phyloP scores from a whole-genome alignment of 306 rosid species.

The Vigna angularis region DNA sequence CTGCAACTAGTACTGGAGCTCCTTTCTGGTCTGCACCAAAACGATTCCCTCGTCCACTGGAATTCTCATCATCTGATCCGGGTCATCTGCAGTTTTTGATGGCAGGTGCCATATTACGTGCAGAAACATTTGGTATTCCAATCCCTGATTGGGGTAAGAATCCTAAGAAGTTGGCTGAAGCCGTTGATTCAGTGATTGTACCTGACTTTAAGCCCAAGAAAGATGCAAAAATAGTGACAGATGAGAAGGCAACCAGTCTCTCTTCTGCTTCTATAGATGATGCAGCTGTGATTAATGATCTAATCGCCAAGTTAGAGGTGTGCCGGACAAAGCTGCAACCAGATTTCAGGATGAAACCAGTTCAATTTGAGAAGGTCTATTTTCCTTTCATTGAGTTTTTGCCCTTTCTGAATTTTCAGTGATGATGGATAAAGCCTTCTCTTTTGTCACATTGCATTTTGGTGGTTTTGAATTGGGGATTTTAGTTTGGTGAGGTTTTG shows the following conservation, averaged over 20 bases:
- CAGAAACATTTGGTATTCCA: slow-evolving; percentile 92
- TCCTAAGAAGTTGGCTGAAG: slow-evolving; percentile 75
- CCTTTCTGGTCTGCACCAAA: slow-evolving; percentile 99
- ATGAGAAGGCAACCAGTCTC: slow-evolving; percentile 86
- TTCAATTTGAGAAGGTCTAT: slow-evolving; percentile 91
- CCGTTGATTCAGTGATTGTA: slow-evolving; percentile 71
- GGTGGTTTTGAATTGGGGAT: neutral
- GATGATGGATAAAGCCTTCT: slow-evolving; percentile 28
- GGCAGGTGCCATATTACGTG: slow-evolving; percentile 84
- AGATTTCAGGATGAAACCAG: slow-evolving; percentile 92
- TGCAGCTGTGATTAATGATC: slow-evolving; percentile 79
- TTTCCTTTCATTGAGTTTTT: neutral
- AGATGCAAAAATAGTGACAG: slow-evolving; percentile 86
- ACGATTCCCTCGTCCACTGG: slow-evolving; percentile 86
- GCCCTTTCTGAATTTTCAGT: neutral
- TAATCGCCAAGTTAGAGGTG: slow-evolving; percentile 70
- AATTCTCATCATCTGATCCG: slow-evolving; percentile 75
- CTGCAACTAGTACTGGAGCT: slow-evolving; percentile 90
- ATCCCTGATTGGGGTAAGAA: slow-evolving; percentile 87
- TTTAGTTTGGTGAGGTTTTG: slow-evolving; percentile 23
- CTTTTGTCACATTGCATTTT: slow-evolving; percentile 4
- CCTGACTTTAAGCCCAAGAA: slow-evolving; percentile 90
- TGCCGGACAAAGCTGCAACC: slow-evolving; percentile 58
- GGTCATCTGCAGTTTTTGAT: slow-evolving; percentile 79
- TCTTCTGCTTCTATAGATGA: slow-evolving; percentile 83